These are phyloP conservation scores for Phaseolus coccineus DNA, from an alignment of 331 rosid species.

Conservation along the genomic window DNA sequence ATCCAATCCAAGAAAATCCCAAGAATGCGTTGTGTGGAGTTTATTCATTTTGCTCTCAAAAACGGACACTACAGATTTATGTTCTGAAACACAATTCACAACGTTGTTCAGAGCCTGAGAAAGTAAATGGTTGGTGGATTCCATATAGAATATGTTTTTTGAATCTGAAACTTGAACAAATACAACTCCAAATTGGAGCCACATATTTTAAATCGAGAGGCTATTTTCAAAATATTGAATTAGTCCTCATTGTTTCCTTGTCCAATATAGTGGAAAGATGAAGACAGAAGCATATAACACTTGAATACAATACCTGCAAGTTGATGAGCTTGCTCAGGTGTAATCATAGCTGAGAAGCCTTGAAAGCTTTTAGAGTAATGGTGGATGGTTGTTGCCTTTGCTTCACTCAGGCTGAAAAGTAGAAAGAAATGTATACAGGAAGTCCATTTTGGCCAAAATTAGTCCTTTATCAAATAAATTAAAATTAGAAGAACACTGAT, in stretches of 20 bases:
- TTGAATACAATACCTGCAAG: conserved; percentile 56
- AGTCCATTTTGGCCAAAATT: background rate
- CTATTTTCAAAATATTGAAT: background rate
- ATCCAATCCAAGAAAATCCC: conserved; percentile 71
- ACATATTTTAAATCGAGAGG: conserved; percentile 1
- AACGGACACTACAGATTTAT: conserved; percentile 57
- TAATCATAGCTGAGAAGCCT: conserved; percentile 81
- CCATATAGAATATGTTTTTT: background rate
- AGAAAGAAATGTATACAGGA: conserved; percentile 26
- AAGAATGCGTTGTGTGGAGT: conserved; percentile 72
- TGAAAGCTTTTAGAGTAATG: conserved; percentile 71
- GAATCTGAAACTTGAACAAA: background rate
- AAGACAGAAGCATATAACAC: conserved; percentile 5
- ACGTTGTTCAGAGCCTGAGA: background rate
- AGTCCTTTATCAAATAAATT: background rate
- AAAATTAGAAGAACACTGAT: background rate
- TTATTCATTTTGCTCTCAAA: conserved; percentile 71
- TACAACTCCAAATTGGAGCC: conserved; percentile 5
- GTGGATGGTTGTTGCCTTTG: conserved; percentile 59
- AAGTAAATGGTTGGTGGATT: conserved; percentile 6
- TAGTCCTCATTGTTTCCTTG: background rate
- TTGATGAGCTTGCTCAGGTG: conserved; percentile 63
- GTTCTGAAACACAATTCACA: conserved; percentile 53
- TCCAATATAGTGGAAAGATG: conserved; percentile 12
- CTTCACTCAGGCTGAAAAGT: conserved; percentile 54